These are phyloP conservation scores for Fusarium udum DNA, from an alignment of 2,329 filamentous ascomycete genomes.

Conservation along the genomic window DNA sequence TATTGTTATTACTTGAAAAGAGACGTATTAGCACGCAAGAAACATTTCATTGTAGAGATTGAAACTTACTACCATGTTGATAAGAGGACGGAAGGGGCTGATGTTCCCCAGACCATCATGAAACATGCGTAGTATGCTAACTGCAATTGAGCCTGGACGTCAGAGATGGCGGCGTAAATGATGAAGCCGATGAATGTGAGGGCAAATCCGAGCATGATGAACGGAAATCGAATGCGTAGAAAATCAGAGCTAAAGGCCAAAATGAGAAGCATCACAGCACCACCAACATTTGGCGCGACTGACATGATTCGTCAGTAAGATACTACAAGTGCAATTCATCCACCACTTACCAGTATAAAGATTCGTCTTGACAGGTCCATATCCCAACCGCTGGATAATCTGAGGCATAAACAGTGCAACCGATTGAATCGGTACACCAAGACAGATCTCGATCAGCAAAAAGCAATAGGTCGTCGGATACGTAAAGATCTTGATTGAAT, in stretches of 20 bases:
- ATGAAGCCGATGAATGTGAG: conserved; percentile 9
- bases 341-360: conserved; percentile 4
- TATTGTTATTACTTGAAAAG: background rate
- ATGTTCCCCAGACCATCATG: conserved; percentile 24
- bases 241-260: conserved; percentile 10
- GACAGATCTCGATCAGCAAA: conserved; percentile 13
- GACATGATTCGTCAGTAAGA: rapidly evolving
- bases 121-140: conserved; percentile 11
- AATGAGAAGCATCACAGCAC: conserved; percentile 14
- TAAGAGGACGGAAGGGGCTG: background rate
- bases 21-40: too few species aligned
- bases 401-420: conserved; percentile 17
- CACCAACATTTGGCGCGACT: conserved; percentile 8
- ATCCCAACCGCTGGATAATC: conserved; percentile 7
- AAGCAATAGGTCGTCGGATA: conserved; percentile 18
- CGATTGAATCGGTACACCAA: conserved; percentile 9
- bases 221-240: background rate
- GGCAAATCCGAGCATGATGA: conserved; percentile 13
- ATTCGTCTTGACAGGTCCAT: conserved; percentile 4
- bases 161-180: conserved; percentile 13
- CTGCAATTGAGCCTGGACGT: conserved; percentile 1
- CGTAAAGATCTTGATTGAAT: conserved; percentile 19
- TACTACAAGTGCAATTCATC: rapidly evolving
- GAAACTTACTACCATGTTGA: conserved; percentile 3
- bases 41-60: too few species aligned